phyloP scores from a whole-genome alignment of 805 yeast genomes.

The Brettanomyces bruxellensis region DNA sequence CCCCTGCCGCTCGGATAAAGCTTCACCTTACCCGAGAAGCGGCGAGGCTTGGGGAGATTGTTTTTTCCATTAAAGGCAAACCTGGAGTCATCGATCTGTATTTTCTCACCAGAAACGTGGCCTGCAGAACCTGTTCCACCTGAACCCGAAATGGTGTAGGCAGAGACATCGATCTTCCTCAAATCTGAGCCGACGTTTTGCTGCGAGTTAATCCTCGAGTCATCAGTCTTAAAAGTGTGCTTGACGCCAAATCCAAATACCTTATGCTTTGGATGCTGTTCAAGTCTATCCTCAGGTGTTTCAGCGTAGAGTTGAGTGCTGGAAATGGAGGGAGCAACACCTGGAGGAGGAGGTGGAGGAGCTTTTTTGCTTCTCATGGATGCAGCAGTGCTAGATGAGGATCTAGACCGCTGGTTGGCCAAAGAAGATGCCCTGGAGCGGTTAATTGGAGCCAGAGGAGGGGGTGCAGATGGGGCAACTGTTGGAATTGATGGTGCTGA shows the following conservation, averaged over 20 bases:
- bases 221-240: slow-evolving; percentile 19
- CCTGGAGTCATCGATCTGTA: slow-evolving; percentile 61
- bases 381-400: slow-evolving; percentile 2
- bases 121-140: slow-evolving; percentile 8
- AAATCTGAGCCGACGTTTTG: slow-evolving; percentile 41
- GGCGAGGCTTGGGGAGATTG: slow-evolving; percentile 83
- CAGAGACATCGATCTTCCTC: slow-evolving; percentile 54
- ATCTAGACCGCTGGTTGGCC: slow-evolving; percentile 1
- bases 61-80: slow-evolving; percentile 59
- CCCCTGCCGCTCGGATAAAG: slow-evolving; percentile 95
- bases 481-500: slow-evolving; percentile 5
- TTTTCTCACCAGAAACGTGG: slow-evolving; percentile 10
- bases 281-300: slow-evolving; percentile 18
- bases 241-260: slow-evolving; percentile 7
- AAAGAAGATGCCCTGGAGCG: slow-evolving; percentile 1
- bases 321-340: slow-evolving; percentile 5
- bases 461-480: slow-evolving; percentile 5
- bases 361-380: slow-evolving; percentile 4
- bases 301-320: slow-evolving; percentile 5
- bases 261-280: slow-evolving; percentile 5
- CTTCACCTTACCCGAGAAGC: slow-evolving; percentile 60
- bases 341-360: slow-evolving; percentile 26
- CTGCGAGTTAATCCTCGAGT: slow-evolving; percentile 28
- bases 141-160: slow-evolving; percentile 49
- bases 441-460: slow-evolving; percentile 4